phyloP scores from a whole-genome alignment of 2,329 filamentous ascomycete genomes.

The Daldinia eschscholtzii region DNA sequence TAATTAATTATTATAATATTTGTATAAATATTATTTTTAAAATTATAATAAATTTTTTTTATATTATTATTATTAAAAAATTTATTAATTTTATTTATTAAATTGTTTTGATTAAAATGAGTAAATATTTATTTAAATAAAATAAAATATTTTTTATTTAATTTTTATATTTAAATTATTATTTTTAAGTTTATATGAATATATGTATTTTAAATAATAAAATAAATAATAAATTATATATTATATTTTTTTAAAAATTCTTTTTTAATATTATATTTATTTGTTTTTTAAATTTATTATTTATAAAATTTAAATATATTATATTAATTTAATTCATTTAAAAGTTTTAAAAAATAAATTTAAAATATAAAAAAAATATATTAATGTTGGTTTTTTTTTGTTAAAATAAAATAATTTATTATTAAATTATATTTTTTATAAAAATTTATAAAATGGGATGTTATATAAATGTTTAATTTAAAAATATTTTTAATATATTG shows the following conservation, averaged over 20 bases:
- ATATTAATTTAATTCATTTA: background rate
- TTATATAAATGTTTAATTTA: background rate
- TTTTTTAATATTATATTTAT: background rate
- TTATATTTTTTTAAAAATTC: background rate
- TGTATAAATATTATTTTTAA: too few species aligned
- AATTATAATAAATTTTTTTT: background rate
- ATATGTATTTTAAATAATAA: background rate
- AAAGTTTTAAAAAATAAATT: background rate
- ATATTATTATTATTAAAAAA: background rate
- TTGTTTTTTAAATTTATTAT: background rate
- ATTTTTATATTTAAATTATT: background rate
- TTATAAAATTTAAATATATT: background rate
- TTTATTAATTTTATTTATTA: background rate
- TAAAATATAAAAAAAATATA: background rate
- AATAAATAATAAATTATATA: background rate
- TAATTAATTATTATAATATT: too few species aligned
- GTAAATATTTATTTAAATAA: background rate
- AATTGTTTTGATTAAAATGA: background rate
- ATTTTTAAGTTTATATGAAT: background rate
- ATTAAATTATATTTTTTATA: background rate
- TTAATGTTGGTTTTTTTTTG: background rate
- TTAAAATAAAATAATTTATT: background rate
- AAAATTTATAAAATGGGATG: background rate
- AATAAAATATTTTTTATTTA: background rate
- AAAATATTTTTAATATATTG: background rate